Evolutionary conservation across 2,329 filamentous ascomycete genomes (phyloP), one percentile per base, ranked within the genome.

Genomic region (Colletotrichum abscissum): DNA sequence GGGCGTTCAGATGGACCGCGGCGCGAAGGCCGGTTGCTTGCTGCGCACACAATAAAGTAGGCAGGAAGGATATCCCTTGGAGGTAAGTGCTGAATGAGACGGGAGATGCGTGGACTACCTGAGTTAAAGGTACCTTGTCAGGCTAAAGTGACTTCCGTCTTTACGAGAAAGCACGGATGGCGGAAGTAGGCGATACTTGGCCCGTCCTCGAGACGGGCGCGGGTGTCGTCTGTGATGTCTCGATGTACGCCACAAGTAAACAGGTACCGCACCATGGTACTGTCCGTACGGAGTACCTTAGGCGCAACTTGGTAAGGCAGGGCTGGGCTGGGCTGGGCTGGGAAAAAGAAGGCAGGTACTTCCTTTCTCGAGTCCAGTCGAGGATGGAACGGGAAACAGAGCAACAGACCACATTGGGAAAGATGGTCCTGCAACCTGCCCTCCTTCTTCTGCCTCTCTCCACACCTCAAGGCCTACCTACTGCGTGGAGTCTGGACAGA

Each of bases 1-100:
- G 65, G 49, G 57, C 54, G 64, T 72, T 72, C 58, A 42, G 69
- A 69, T 69, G 58, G 65, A 69, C 63, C 69, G 67, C 58, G 65
- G 63, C 68, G 68, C 65, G 42, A 70, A 67, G 68, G 62, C 49
- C 57, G 64, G 65, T 30, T 54, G 14, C n/a, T 63, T 63, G 26
- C 58, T 56, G 57, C 30, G 42, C 11, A 35, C 33, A 35, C 11
- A 35, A 11, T 11, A 12, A 12, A 35, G 33, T 6, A 49, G 42
- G 30, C 11, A 49, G 42, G 30, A 55, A 52, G 26, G 11, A 62
- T 56, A 7, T 65, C 58, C 38, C 26, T 52, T 12, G 35, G 24
- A 58, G 38, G 38, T 4, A 67, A 30, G 64, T 58, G 35, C 52
- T 38, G 66, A 67, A 57, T 35, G 52, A 68, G 65, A 42, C 55